Conservation (phyloP, 345 rosid genomes). For the Aurinia saxatilis region DNA sequence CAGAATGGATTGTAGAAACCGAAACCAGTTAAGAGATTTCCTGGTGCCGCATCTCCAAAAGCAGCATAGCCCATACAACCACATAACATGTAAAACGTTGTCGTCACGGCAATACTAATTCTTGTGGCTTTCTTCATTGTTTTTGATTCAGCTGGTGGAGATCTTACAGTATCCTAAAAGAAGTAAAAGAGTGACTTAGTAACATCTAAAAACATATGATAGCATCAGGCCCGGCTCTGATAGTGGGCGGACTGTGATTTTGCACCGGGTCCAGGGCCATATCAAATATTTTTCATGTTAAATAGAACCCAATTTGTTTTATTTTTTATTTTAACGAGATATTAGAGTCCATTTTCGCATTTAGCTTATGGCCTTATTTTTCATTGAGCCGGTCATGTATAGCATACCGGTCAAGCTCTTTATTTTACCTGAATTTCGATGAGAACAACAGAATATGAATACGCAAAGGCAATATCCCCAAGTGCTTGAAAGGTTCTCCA, state of each 20-base stretch:
- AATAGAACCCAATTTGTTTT: no score
- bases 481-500: slow-evolving; percentile 86
- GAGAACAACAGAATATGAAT: slow-evolving; percentile 65
- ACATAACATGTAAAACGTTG: slow-evolving; percentile 46
- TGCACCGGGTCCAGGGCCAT: no score
- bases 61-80: slow-evolving; percentile 73
- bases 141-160: slow-evolving; percentile 44
- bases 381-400: no score
- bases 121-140: slow-evolving; percentile 40
- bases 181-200: background rate
- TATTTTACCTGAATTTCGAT: slow-evolving; percentile 68
- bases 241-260: no score
- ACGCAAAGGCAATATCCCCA: slow-evolving; percentile 88
- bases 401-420: no score
- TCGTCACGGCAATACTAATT: slow-evolving; percentile 34
- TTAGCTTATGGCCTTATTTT: no score
- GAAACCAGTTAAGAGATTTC: slow-evolving; percentile 70
- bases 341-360: no score
- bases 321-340: no score
- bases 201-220: background rate
- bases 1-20: slow-evolving; percentile 73
- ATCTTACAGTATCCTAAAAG: slow-evolving; percentile 36
- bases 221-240: no score
- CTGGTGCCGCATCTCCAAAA: slow-evolving; percentile 62
- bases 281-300: no score